phyloP scores from a whole-genome alignment of 2,329 filamentous ascomycete genomes.

The Pseudogymnoascus sp. region DNA sequence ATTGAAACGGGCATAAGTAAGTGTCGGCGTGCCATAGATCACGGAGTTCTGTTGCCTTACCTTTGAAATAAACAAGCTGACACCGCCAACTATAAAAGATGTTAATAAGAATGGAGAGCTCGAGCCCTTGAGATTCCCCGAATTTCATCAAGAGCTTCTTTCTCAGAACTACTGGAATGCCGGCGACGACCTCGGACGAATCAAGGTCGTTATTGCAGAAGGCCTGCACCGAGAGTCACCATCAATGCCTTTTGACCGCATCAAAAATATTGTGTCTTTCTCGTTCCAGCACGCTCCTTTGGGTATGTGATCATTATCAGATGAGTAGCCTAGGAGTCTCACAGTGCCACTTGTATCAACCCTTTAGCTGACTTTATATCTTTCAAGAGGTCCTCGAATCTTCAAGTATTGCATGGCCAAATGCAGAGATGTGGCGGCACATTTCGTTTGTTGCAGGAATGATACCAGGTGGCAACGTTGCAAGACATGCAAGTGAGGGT shows the following conservation, averaged over 20 bases:
- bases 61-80: not conserved
- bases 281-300: slow-evolving; percentile 79
- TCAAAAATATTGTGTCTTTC: slow-evolving; percentile 68
- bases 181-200: slow-evolving; percentile 61
- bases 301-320: slow-evolving; percentile 39
- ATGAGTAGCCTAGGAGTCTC: not conserved
- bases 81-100: slow-evolving; percentile 15
- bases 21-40: slow-evolving; percentile 16
- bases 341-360: not conserved
- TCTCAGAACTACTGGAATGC: slow-evolving; percentile 64
- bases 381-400: slow-evolving; percentile 60
- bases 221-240: slow-evolving; percentile 51
- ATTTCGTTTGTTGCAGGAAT: slow-evolving; percentile 32
- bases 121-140: slow-evolving; percentile 60
- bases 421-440: slow-evolving; percentile 58
- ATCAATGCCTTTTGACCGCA: slow-evolving; percentile 50
- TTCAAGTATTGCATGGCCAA: slow-evolving; percentile 73
- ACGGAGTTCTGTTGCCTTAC: too few species aligned
- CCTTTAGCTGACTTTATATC: slow-evolving; percentile 5
- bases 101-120: slow-evolving; percentile 40
- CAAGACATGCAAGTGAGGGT: slow-evolving; percentile 37
- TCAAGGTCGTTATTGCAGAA: slow-evolving; percentile 70
- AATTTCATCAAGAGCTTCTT: slow-evolving; percentile 61
- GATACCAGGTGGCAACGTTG: slow-evolving; percentile 19
- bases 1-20: slow-evolving; percentile 36